Percentiles rank a stretch among this genome's conserved stretches.
Conservation (phyloP, 2,329 filamentous ascomycete species). For the Plectosphaerella sp. region DNA sequence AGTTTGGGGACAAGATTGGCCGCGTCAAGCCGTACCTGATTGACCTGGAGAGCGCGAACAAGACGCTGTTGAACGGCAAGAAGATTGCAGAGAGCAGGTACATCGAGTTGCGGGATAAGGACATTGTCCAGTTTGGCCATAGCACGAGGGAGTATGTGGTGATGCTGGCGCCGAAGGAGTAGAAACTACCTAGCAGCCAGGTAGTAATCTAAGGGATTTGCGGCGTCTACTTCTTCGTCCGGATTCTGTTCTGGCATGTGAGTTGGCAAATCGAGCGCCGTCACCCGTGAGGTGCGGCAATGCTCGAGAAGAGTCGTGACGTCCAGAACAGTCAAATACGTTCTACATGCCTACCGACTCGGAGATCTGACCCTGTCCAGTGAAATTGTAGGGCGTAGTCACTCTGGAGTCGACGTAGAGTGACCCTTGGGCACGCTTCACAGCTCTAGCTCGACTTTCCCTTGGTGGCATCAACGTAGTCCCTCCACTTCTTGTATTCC, state of each 20-base stretch:
- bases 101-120: constrained; percentile 81
- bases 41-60: constrained; percentile 90
- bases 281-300: no score
- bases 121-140: constrained; percentile 82
- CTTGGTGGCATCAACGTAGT: constrained; percentile 54
- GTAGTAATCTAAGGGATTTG: no score
- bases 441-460: constrained; percentile 1
- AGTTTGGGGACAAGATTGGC: constrained; percentile 79
- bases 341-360: no score
- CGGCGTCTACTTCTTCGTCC: no score
- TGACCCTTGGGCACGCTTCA: neutral
- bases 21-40: constrained; percentile 84
- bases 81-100: constrained; percentile 71
- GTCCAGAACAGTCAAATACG: no score
- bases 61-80: constrained; percentile 77
- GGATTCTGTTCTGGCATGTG: no score
- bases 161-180: constrained; percentile 63
- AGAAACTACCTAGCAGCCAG: no score
- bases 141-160: constrained; percentile 94
- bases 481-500: constrained; percentile 76
- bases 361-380: no score
- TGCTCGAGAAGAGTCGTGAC: no score
- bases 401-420: no score
- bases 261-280: no score
- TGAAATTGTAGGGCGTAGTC: no score